Conservation (phyloP, 371 early-diverging fungal species). For the Zopfochytrium polystomum region DNA sequence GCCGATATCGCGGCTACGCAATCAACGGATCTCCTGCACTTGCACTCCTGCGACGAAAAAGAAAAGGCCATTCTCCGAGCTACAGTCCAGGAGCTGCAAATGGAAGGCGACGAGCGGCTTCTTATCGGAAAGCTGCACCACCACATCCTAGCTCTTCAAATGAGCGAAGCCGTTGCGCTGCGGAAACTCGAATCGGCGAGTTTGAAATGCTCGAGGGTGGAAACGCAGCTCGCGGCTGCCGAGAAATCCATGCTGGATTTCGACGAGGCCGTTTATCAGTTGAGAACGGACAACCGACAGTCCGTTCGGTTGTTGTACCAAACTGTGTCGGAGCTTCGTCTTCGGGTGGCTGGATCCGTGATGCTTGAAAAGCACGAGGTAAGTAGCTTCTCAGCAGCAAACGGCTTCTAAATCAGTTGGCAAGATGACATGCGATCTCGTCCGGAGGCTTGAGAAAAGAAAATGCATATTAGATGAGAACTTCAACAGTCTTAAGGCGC, state of each 20-base stretch:
- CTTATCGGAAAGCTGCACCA: conserved; percentile 52
- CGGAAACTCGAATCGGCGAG: conserved; percentile 28
- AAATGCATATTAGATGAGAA: conserved; percentile 21
- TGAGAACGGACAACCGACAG: conserved; percentile 28
- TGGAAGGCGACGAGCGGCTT: conserved; percentile 50
- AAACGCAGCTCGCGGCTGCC: conserved; percentile 27
- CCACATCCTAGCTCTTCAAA: conserved; percentile 48
- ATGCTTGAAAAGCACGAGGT: conserved; percentile 38
- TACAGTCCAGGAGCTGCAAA: conserved; percentile 43
- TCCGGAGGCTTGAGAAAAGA: conserved; percentile 18
- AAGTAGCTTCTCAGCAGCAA: not conserved
- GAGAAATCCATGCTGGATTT: conserved; percentile 37
- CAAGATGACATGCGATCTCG: conserved; percentile 28
- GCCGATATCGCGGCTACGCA: conserved; percentile 43
- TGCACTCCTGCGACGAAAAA: conserved; percentile 33
- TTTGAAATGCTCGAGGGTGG: conserved; percentile 30
- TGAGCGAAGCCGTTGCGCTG: conserved; percentile 35
- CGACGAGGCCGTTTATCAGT: conserved; percentile 35
- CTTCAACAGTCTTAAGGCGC: conserved; percentile 9
- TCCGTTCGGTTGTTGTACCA: conserved; percentile 31
- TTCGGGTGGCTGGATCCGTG: conserved; percentile 34
- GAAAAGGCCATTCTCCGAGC: conserved; percentile 43
- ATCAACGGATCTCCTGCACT: conserved; percentile 33
- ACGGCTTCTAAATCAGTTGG: conserved; percentile 1
- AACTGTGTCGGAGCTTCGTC: conserved; percentile 29